Evolutionary conservation across 2,329 filamentous ascomycete species (phyloP).

Genomic region (Colletotrichum truncatum): DNA sequence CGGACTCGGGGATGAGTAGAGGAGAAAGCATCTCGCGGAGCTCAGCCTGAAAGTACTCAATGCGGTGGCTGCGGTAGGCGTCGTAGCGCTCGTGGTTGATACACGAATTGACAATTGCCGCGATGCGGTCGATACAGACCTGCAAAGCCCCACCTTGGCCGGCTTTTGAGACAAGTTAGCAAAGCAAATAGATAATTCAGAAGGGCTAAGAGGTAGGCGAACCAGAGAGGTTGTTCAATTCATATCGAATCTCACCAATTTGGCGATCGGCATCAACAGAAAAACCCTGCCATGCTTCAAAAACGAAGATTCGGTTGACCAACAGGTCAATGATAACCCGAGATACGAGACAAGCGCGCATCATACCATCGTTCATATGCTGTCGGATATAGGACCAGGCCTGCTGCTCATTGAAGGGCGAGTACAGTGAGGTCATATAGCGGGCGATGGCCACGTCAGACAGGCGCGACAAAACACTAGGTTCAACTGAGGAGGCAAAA

Average conservation of each 20-base stretch:
- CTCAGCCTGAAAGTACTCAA: conserved; percentile 49
- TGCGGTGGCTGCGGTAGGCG: conserved; percentile 31
- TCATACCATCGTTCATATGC: conserved; percentile 48
- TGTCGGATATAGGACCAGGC: conserved; percentile 51
- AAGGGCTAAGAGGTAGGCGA: conserved; percentile 14
- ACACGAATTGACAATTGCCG: conserved; percentile 47
- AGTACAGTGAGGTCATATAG: conserved; percentile 28
- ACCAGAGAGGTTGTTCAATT: conserved; percentile 46
- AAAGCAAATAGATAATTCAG: background rate
- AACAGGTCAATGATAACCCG: conserved; percentile 52
- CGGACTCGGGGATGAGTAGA: conserved; percentile 45
- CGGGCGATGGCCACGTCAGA: conserved; percentile 18
- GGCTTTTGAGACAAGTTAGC: background rate
- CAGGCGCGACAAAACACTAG: conserved; percentile 2
- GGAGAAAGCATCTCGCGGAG: conserved; percentile 52
- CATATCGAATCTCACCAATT: conserved; percentile 44
- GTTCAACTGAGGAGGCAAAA: conserved; percentile 23
- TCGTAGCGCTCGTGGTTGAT: conserved; percentile 41
- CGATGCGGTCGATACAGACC: conserved; percentile 49
- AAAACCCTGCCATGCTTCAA: conserved; percentile 49
- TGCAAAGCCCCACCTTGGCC: conserved; percentile 36
- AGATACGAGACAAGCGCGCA: conserved; percentile 53
- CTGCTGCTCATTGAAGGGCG: conserved; percentile 43
- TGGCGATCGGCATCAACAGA: conserved; percentile 44
- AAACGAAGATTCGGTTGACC: conserved; percentile 51